Conservation (phyloP, 2,329 filamentous ascomycete species). For the Botrytis paeoniae region DNA sequence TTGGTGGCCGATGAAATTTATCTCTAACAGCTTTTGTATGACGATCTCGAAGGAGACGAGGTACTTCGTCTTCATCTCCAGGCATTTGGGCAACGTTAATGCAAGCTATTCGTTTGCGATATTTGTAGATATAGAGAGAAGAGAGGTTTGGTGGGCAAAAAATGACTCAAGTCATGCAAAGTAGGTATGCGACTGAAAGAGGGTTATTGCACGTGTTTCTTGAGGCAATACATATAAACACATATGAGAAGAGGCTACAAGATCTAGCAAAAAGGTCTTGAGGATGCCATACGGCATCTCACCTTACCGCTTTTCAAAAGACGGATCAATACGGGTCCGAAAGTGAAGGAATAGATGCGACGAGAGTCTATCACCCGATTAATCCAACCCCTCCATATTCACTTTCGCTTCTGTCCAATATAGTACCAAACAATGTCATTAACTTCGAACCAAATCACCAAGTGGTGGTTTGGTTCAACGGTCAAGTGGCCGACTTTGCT, state of each 20-base stretch:
- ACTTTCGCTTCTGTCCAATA: background rate
- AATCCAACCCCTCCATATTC: background rate
- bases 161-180: background rate
- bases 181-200: too few relatives aligned
- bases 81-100: background rate
- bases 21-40: slow-evolving; percentile 5
- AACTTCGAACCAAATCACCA: background rate
- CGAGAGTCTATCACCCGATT: background rate
- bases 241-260: background rate
- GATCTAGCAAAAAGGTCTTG: background rate
- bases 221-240: background rate
- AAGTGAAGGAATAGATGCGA: background rate
- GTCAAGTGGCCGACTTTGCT: background rate
- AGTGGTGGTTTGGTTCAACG: background rate
- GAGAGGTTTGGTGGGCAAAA: background rate
- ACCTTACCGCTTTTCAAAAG: background rate
- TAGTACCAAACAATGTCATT: background rate
- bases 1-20: background rate
- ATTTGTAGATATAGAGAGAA: background rate
- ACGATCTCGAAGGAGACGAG: slow-evolving; percentile 4
- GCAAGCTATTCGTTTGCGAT: background rate
- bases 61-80: background rate
- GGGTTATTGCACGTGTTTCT: background rate
- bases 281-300: background rate
- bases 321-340: background rate